A percentile compares a stretch with the other conserved stretches of the same genome.
Evolutionary conservation across 306 rosid genomes (phyloP).

Genomic region (Spatholobus suberectus): DNA sequence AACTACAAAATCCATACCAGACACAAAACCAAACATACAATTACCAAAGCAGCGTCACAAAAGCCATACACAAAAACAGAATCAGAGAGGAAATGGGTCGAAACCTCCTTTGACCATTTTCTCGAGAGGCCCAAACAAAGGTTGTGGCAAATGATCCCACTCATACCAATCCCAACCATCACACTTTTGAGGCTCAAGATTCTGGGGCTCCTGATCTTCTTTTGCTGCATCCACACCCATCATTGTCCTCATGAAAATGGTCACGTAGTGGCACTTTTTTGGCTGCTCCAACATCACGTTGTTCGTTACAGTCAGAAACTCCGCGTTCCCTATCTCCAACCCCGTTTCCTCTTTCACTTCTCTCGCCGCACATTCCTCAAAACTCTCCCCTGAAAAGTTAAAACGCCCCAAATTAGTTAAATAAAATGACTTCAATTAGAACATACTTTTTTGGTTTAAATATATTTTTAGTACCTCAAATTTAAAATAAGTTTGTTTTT

Average conservation of each 20-base stretch:
- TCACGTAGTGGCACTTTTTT: constrained; percentile 65
- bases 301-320: constrained; percentile 62
- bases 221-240: constrained; percentile 26
- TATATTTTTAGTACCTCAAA: no score
- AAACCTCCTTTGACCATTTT: constrained; percentile 59
- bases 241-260: constrained; percentile 60
- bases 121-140: constrained; percentile 69
- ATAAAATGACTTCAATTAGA: not conserved
- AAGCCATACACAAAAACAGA: not conserved
- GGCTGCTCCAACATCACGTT: constrained; percentile 53
- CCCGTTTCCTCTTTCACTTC: constrained; percentile 88
- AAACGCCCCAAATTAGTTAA: no score
- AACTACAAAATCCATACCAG: no score
- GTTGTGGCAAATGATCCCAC: constrained; percentile 64
- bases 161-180: constrained; percentile 88
- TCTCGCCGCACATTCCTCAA: constrained; percentile 76
- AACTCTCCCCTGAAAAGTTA: constrained; percentile 64
- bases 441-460: no score
- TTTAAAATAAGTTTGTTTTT: no score
- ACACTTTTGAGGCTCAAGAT: constrained; percentile 72
- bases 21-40: no score
- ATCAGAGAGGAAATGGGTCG: constrained; percentile 57
- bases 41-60: not conserved
- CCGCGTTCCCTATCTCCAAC: constrained; percentile 51
- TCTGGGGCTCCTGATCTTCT: constrained; percentile 50